A percentile compares a stretch with the other conserved stretches of the same genome.
Evolutionary conservation across 768 basidiomycete species (phyloP).

Genomic region (Dentipellis sp.): DNA sequence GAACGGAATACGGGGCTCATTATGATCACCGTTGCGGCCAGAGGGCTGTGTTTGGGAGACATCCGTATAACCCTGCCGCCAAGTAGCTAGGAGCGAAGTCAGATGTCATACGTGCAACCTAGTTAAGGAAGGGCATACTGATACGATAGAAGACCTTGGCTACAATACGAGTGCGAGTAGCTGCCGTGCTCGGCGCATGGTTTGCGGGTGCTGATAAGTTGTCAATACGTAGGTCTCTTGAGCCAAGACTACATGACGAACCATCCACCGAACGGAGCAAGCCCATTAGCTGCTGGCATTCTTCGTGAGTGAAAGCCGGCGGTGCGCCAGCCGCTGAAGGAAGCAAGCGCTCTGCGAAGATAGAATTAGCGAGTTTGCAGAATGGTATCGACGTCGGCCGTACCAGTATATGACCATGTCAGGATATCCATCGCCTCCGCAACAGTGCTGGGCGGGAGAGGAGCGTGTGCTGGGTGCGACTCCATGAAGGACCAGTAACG

Average conservation of each 20-base stretch:
- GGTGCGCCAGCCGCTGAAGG: conserved; percentile 46
- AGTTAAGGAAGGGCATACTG: conserved; percentile 3
- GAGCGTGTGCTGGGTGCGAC: conserved; percentile 63
- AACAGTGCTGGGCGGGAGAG: conserved; percentile 45
- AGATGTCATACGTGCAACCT: neutral
- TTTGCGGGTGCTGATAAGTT: neutral
- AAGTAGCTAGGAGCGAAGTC: conserved; percentile 8
- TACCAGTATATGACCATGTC: conserved; percentile 76
- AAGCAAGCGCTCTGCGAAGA: conserved; percentile 52
- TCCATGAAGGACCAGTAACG: conserved; percentile 80
- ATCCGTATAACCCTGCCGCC: conserved; percentile 8
- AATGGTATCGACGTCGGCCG: neutral
- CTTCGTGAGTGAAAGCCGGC: conserved; percentile 66
- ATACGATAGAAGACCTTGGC: conserved; percentile 13
- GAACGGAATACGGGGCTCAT: conserved; percentile 29
- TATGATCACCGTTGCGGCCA: conserved; percentile 18
- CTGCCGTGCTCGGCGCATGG: neutral
- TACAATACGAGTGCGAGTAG: conserved; percentile 12
- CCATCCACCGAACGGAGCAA: conserved; percentile 40
- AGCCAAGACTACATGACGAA: neutral
- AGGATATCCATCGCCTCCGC: conserved; percentile 67
- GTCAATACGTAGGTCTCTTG: neutral
- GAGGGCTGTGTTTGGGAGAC: conserved; percentile 10
- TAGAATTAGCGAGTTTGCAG: neutral
- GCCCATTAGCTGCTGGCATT: conserved; percentile 65